Evolutionary conservation across 495 filamentous ascomycete genomes (phyloP).

Genomic region (Ramalina peruviana): DNA sequence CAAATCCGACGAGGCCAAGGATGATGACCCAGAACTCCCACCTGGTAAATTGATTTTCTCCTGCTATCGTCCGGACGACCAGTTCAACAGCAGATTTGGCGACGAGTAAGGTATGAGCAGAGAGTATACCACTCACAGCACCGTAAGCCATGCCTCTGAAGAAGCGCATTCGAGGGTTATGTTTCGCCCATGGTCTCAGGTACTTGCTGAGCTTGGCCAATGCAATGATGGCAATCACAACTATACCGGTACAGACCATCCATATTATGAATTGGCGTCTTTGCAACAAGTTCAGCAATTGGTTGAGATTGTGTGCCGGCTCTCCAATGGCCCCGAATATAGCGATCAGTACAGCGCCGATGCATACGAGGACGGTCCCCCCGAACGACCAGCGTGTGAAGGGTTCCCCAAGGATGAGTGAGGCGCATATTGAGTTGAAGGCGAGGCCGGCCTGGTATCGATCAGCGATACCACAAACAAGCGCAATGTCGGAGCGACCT

Average conservation of each 20-base stretch:
- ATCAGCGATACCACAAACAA: not conserved
- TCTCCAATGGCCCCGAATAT: slow-evolving; percentile 92
- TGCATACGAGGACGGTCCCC: slow-evolving; percentile 77
- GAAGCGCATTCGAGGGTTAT: slow-evolving; percentile 57
- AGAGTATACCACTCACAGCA: slow-evolving; percentile 79
- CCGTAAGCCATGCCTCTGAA: slow-evolving; percentile 79
- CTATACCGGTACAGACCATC: slow-evolving; percentile 65
- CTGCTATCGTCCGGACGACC: slow-evolving; percentile 80
- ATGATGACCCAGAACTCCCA: slow-evolving; percentile 97
- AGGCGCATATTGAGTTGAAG: slow-evolving; percentile 96
- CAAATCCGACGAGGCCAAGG: slow-evolving; percentile 64
- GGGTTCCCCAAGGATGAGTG: slow-evolving; percentile 80
- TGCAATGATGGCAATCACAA: slow-evolving; percentile 55
- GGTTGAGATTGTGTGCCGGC: slow-evolving; percentile 74
- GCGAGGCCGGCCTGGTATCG: slow-evolving; percentile 61
- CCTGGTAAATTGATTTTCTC: slow-evolving; percentile 89
- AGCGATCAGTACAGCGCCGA: slow-evolving; percentile 78
- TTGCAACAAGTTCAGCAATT: slow-evolving; percentile 64
- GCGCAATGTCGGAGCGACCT: not conserved
- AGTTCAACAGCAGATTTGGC: slow-evolving; percentile 96
- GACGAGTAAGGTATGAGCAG: slow-evolving; percentile 81
- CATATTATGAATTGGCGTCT: slow-evolving; percentile 71
- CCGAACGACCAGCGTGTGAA: slow-evolving; percentile 85
- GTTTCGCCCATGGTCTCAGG: slow-evolving; percentile 34
- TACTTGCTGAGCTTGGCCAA: slow-evolving; percentile 43